Base-by-base conservation (phyloP, 345 rosid species). In the Sapria himalayana region DNA sequence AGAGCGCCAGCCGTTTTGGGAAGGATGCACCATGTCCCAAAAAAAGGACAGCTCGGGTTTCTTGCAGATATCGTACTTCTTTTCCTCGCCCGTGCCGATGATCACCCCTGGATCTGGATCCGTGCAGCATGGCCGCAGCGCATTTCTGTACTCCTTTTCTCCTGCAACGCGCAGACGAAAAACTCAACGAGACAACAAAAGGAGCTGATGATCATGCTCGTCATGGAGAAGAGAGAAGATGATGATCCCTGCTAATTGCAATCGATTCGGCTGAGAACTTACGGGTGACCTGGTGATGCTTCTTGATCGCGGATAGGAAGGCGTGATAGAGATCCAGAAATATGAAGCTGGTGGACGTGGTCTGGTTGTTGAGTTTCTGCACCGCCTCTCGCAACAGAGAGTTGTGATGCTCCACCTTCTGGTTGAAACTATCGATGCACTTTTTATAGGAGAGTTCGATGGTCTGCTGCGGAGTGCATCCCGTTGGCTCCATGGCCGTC, bases 11-110 rank as follows among this genome's bases (percentile, higher is more conserved):
- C 74, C 81, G 24, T 23, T 54, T 24, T 73, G 73, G 0, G 76
- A 45, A 44, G 71, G 73, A 15, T 73, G 81, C 0, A 60, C 22
- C 16, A 18, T 15, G 50, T 73, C 81, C 71, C 76, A 70, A 29
- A 64, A 73, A 43, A 73, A 40, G 1, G 67, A 56, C 6, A 15
- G 22, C 46, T 62, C 44, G 0, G 74, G 67, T 9, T 70, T 41
- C 6, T 47, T n/a, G 49, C 77, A 74, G 0, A 65, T 32, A 15
- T 4, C 27, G 22, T 64, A 67, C 49, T 32, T 59, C 54, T 57
- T 60, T 9, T 33, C 22, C 13, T 57, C 72, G 2, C 52, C 11
- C 38, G 45, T 46, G n/a, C 71, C 81, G 21, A 76, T 63, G 0
- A 23, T 38, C 16, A 61, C 12, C 2, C 24, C 51, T 14, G 39